Evolutionary conservation across 2,329 filamentous ascomycete genomes (phyloP).

Genomic region (Cladophialophora immunda): DNA sequence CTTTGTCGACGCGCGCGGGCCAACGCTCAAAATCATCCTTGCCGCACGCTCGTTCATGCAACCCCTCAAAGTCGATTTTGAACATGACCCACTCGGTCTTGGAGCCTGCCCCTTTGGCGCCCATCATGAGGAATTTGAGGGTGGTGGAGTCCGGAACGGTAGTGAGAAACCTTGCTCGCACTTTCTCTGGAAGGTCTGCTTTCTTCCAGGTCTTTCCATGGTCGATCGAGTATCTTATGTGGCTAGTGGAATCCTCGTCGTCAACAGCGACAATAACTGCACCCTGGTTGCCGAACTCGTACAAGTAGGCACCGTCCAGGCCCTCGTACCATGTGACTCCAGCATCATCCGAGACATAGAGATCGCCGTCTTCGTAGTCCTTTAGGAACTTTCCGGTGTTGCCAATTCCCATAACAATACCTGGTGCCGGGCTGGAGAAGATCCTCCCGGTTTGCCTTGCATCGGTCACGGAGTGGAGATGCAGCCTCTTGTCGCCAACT

Average conservation of each 20-base stretch:
- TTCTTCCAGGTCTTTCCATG: conserved; percentile 86
- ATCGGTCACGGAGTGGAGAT: conserved; percentile 92
- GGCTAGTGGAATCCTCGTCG: conserved; percentile 69
- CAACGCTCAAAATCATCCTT: conserved; percentile 84
- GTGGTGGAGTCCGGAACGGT: conserved; percentile 94
- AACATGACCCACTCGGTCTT: conserved; percentile 69
- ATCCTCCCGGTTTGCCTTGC: conserved; percentile 82
- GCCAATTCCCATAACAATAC: conserved; percentile 91
- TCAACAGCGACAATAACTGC: conserved; percentile 84
- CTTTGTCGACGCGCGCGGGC: conserved; percentile 81
- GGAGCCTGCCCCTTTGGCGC: conserved; percentile 62
- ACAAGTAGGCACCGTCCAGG: conserved; percentile 85
- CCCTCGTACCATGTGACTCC: conserved; percentile 81
- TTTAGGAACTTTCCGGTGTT: conserved; percentile 82
- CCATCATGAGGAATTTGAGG: conserved; percentile 85
- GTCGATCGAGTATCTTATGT: conserved; percentile 82
- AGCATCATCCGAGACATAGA: conserved; percentile 91
- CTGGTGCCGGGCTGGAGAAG: conserved; percentile 92
- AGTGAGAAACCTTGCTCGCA: conserved; percentile 78
- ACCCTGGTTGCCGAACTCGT: conserved; percentile 94
- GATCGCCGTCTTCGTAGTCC: conserved; percentile 75
- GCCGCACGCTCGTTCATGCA: conserved; percentile 82
- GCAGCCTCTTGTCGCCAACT: conserved; percentile 72
- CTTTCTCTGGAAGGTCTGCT: conserved; percentile 71
- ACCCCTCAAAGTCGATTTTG: conserved; percentile 81